Evolutionary conservation across 2,329 filamentous ascomycete species (phyloP), one percentile per base, ranked within the genome.

Genomic region (Drechslerella coelobrocha): DNA sequence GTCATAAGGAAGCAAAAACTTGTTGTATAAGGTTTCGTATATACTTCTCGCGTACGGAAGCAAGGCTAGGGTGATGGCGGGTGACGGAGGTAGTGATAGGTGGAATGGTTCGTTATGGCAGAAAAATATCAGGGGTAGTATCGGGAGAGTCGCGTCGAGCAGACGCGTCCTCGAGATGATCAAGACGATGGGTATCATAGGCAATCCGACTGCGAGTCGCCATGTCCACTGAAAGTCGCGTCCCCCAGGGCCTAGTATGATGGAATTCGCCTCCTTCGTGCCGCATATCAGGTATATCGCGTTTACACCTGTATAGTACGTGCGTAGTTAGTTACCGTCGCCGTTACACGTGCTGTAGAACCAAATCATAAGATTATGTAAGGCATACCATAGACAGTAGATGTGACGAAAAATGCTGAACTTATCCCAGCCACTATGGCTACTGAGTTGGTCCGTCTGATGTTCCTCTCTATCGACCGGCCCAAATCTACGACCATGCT

Each of bases 401-500:
- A 65, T 23, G 54, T 66, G 61, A 72, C 55, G 37, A 72, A 66
- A 50, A 72, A 66, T n/a, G 60, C 60, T 3, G 56, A 66, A 8
- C 61, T 23, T 2, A 72, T 79, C 21, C 82, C 78, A 19, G 85
- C 77, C 14, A 89, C 83, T 47, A 86, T 84, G 1, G 88, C 82
- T 3, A 94, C 85, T 2, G 92, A 78, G 21, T 89, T 82, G 9
- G 91, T 81, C 31, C 78, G 83, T 73, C 80, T 85, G 77, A 82
- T 87, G 78, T 80, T 77, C 37, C 81, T 80, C 75, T 88, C 84
- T 8, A 90, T 73, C 14, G 81, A 78, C 54, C 89, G 85, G 71
- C 88, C 84, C 0, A 88, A 76, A 57, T 88, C 85, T 26, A 97
- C 86, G 21, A 94, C 79, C 21, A 85, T 81, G 76, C 92, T 92